Conservation (phyloP, 2,329 filamentous ascomycete genomes). For the Ophiosphaerella narmari region DNA sequence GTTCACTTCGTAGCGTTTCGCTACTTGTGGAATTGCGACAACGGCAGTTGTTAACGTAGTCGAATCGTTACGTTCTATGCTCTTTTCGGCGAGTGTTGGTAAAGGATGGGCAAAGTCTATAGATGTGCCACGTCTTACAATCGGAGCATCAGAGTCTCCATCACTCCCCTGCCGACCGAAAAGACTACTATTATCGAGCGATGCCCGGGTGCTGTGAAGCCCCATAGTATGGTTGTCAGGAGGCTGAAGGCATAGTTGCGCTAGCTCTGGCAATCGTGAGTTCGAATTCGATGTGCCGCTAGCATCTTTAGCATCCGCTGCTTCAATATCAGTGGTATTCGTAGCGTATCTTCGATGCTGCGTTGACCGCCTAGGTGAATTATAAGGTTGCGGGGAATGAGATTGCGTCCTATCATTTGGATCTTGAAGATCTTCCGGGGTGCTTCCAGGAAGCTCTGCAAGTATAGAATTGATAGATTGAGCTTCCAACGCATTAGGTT, state of each 20-base stretch:
- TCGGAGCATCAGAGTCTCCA: background rate
- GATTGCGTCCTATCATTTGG: slow-evolving; percentile 1
- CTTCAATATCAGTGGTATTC: too few species aligned
- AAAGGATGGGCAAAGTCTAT: slow-evolving; percentile 4
- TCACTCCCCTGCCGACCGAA: background rate
- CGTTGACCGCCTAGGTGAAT: background rate
- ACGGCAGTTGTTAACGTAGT: slow-evolving; percentile 16
- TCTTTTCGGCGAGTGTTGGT: slow-evolving; percentile 17
- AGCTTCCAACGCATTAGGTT: slow-evolving; percentile 13
- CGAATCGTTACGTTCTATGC: slow-evolving; percentile 23
- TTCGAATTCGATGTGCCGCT: background rate
- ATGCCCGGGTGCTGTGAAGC: background rate
- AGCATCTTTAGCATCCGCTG: too few species aligned
- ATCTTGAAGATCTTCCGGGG: slow-evolving; percentile 23
- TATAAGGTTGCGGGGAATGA: background rate
- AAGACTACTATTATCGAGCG: background rate
- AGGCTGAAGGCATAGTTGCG: background rate
- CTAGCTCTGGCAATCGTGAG: background rate
- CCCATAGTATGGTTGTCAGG: background rate
- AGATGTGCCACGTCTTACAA: background rate
- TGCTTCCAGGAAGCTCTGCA: slow-evolving; percentile 36
- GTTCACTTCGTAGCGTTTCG: slow-evolving; percentile 22
- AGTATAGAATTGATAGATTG: slow-evolving; percentile 20
- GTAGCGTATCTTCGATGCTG: background rate
- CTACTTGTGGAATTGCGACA: slow-evolving; percentile 15